Percentiles rank a stretch among this genome's conserved stretches.
These are phyloP conservation scores for Aspergillus sp. DNA, from an alignment of 2,329 filamentous ascomycete genomes.

Conservation along the genomic window DNA sequence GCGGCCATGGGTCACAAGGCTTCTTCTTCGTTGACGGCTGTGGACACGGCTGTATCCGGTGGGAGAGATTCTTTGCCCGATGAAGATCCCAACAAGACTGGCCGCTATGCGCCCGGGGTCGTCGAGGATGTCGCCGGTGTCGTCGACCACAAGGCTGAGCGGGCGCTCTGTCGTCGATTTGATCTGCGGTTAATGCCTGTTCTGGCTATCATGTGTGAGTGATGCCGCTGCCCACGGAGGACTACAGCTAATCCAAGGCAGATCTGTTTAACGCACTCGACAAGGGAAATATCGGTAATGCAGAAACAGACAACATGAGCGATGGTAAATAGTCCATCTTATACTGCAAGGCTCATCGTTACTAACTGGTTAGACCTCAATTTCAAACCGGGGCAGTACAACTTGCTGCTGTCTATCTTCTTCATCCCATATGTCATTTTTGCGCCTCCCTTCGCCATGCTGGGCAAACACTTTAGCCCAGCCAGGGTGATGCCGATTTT, in stretches of 20 bases:
- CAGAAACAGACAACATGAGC: slow-evolving; percentile 55
- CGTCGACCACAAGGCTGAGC: slow-evolving; percentile 48
- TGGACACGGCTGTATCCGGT: slow-evolving; percentile 10
- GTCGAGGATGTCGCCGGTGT: slow-evolving; percentile 31
- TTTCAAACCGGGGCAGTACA: slow-evolving; percentile 65
- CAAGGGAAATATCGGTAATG: slow-evolving; percentile 56
- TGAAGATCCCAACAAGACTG: slow-evolving; percentile 14
- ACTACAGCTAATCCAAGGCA: slow-evolving; percentile 14
- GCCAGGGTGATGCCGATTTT: slow-evolving; percentile 63
- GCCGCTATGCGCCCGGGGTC: slow-evolving; percentile 16
- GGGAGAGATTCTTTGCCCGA: slow-evolving; percentile 8
- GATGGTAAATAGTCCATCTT: slow-evolving; percentile 26
- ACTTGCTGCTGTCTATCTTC: slow-evolving; percentile 69
- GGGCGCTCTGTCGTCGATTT: slow-evolving; percentile 55
- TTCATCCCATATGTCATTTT: slow-evolving; percentile 73
- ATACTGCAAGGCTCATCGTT: background rate
- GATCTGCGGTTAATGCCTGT: slow-evolving; percentile 53
- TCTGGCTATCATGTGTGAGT: slow-evolving; percentile 57
- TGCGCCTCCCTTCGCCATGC: slow-evolving; percentile 63
- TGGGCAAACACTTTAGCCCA: slow-evolving; percentile 68
- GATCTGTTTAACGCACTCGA: slow-evolving; percentile 58
- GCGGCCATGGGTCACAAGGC: background rate
- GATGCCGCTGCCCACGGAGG: background rate
- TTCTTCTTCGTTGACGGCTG: background rate
- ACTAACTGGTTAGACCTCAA: slow-evolving; percentile 44